Evolutionary conservation across 805 yeast genomes (phyloP).

Genomic region (Nakazawaea holstii): DNA sequence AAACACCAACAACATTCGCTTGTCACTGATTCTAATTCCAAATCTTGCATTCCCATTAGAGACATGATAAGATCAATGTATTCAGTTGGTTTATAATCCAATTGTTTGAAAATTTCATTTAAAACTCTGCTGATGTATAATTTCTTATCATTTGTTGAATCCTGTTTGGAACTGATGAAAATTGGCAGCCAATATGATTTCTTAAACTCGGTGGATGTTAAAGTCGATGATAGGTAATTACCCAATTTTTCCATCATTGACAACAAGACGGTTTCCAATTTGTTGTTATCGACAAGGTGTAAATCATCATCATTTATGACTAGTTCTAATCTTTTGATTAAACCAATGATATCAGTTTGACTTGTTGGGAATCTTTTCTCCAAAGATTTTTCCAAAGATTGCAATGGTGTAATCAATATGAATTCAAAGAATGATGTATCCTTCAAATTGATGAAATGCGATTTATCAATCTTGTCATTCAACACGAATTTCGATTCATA

Average conservation of each 20-base stretch:
- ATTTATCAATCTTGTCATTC: constrained; percentile 1
- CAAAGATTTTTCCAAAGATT: constrained; percentile 23
- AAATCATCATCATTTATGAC: constrained; percentile 22
- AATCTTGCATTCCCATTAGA: background rate
- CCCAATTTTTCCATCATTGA: constrained; percentile 41
- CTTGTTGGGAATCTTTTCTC: constrained; percentile 33
- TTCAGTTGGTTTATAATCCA: constrained; percentile 13
- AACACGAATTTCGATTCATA: constrained; percentile 8
- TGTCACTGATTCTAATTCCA: constrained; percentile 8
- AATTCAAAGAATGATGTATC: constrained; percentile 29
- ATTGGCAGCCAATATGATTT: constrained; percentile 25
- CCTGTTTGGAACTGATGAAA: constrained; percentile 10
- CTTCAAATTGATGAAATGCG: constrained; percentile 5
- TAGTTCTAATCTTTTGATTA: constrained; percentile 32
- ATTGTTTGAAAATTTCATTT: constrained; percentile 30
- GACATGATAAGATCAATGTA: constrained; percentile 9
- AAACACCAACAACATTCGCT: constrained; percentile 23
- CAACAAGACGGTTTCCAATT: constrained; percentile 23
- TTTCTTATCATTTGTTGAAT: constrained; percentile 17
- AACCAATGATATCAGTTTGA: constrained; percentile 42
- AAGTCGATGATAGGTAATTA: constrained; percentile 23
- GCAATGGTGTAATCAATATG: constrained; percentile 25
- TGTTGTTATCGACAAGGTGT: constrained; percentile 13
- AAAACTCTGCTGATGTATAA: constrained; percentile 26
- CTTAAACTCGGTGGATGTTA: background rate